These are phyloP conservation scores for Euphorbia tirucalli DNA, from an alignment of 345 rosid genomes.

Conservation along the genomic window DNA sequence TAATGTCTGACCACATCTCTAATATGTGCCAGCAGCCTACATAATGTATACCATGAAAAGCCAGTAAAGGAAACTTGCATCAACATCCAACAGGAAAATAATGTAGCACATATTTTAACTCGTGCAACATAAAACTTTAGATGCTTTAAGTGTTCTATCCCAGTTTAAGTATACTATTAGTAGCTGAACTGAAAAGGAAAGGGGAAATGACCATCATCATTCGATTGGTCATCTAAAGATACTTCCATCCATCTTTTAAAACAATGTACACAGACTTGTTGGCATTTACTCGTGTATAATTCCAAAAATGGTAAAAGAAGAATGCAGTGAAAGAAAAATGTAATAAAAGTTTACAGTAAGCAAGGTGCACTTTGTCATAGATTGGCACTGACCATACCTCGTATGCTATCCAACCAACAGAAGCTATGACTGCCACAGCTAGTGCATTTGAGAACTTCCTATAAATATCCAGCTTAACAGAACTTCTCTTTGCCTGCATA, in stretches of 20 bases:
- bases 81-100: neutral
- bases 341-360: slow-evolving; percentile 1
- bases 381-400: slow-evolving; percentile 52
- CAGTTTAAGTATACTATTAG: neutral
- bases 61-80: neutral
- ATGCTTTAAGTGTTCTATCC: neutral
- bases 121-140: neutral
- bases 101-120: neutral
- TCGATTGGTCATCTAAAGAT: neutral
- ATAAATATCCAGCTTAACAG: slow-evolving; percentile 83
- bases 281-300: neutral
- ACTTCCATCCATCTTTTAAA: neutral
- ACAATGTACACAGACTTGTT: neutral
- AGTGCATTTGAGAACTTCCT: slow-evolving; percentile 95
- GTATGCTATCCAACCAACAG: slow-evolving; percentile 85
- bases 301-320: neutral
- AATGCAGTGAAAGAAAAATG: slow-evolving; percentile 1
- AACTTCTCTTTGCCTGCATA: slow-evolving; percentile 69
- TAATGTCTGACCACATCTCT: neutral
- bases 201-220: neutral
- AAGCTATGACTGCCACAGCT: slow-evolving; percentile 73
- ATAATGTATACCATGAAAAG: neutral
- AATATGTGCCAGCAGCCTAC: neutral
- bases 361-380: neutral
- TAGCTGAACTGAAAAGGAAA: neutral